Conservation (phyloP, 2,329 filamentous ascomycete species). For the Fusarium continuum region DNA sequence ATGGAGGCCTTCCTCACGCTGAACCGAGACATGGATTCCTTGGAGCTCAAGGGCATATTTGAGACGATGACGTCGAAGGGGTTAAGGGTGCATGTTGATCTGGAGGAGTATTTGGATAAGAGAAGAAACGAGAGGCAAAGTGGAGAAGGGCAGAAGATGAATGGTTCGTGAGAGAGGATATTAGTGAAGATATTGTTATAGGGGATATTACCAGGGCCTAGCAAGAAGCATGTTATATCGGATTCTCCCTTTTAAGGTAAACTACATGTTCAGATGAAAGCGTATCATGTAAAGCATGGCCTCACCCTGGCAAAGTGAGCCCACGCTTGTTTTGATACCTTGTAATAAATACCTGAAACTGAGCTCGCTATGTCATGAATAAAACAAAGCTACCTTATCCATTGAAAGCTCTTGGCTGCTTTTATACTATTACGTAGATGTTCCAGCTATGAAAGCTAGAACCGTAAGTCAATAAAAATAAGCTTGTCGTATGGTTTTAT, state of each 20-base stretch:
- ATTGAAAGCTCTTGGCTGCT: no score
- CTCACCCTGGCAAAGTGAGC: not conserved
- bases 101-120: constrained; percentile 58
- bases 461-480: not conserved
- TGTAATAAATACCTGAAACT: not conserved
- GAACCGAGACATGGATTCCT: constrained; percentile 54
- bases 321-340: no score
- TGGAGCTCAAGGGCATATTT: constrained; percentile 60
- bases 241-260: not conserved
- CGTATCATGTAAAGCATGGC: not conserved
- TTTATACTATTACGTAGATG: no score
- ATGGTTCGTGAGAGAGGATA: no score
- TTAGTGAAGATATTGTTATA: not conserved
- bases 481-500: no score
- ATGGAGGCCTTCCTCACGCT: constrained; percentile 62
- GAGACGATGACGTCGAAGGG: constrained; percentile 60
- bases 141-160: constrained; percentile 11
- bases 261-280: no score
- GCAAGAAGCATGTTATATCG: not conserved
- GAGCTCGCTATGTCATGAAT: not conserved
- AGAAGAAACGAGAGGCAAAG: constrained; percentile 42
- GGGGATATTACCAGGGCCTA: not conserved
- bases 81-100: constrained; percentile 59
- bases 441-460: not conserved
- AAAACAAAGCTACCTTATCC: no score